A percentile compares a stretch with the other conserved stretches of the same genome.
These are phyloP conservation scores for Aureobasidium namibiae DNA, from an alignment of 2,329 filamentous ascomycete genomes.

Conservation along the genomic window DNA sequence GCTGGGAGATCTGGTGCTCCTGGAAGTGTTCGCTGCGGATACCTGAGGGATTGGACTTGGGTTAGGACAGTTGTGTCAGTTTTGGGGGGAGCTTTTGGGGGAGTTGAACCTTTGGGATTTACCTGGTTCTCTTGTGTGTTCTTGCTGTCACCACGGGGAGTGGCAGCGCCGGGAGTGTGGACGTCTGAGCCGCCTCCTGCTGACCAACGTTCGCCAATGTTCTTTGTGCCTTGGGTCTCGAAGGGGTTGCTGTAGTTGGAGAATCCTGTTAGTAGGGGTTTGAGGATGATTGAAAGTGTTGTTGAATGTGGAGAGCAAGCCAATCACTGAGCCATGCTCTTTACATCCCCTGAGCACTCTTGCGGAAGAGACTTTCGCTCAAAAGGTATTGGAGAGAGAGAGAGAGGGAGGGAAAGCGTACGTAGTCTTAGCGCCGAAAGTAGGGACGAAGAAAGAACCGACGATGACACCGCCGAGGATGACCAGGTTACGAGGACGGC, in stretches of 20 bases:
- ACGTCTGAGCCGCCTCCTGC: slow-evolving; percentile 27
- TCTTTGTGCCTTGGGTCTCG: slow-evolving; percentile 27
- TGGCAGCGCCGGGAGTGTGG: slow-evolving; percentile 28
- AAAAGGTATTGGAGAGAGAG: neutral
- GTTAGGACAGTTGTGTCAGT: neutral
- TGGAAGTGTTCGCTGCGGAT: slow-evolving; percentile 25
- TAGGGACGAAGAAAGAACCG: slow-evolving; percentile 20
- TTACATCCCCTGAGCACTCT: neutral
- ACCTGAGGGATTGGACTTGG: slow-evolving; percentile 15
- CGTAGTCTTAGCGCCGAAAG: slow-evolving; percentile 1
- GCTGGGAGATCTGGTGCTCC: slow-evolving; percentile 25
- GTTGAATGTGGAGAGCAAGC: neutral
- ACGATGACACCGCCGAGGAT: slow-evolving; percentile 22
- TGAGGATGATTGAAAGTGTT: neutral
- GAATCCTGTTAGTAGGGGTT: neutral
- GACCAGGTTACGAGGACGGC: slow-evolving; percentile 24
- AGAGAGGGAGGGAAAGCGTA: slow-evolving; percentile 5
- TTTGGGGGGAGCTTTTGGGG: neutral
- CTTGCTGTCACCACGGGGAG: slow-evolving; percentile 23
- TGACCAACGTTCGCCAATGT: slow-evolving; percentile 27
- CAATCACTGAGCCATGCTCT: too few relatives aligned
- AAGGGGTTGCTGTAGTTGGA: slow-evolving; percentile 20
- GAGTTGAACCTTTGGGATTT: slow-evolving; percentile 17
- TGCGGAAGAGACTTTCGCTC: too few relatives aligned
- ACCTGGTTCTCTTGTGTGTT: slow-evolving; percentile 19